A percentile compares a stretch with the other conserved stretches of the same genome.
Evolutionary conservation across 2,329 filamentous ascomycete species (phyloP).

Genomic region (Hirsutella rhossiliensis): DNA sequence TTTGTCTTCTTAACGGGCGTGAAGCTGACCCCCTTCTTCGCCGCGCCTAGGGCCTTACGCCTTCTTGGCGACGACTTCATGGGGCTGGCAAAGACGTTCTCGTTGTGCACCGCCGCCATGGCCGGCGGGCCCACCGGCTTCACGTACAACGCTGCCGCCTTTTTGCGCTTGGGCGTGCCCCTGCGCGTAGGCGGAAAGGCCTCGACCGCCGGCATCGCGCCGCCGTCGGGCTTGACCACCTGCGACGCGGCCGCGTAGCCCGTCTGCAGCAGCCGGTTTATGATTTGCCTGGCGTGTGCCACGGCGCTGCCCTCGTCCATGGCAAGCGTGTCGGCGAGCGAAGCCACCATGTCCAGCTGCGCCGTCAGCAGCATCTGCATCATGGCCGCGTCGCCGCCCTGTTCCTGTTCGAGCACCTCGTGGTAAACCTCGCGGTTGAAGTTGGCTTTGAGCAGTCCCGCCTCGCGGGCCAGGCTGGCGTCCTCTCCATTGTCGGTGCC

Average conservation of each 20-base stretch:
- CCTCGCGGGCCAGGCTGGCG: constrained; percentile 64
- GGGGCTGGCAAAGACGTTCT: constrained; percentile 31
- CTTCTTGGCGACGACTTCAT: constrained; percentile 71
- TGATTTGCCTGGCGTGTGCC: constrained; percentile 61
- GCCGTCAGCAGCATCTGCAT: constrained; percentile 77
- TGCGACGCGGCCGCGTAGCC: constrained; percentile 67
- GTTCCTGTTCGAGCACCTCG: constrained; percentile 75
- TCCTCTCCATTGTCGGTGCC: constrained; percentile 46
- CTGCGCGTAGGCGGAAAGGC: constrained; percentile 57
- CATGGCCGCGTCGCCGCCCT: constrained; percentile 61
- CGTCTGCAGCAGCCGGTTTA: constrained; percentile 65
- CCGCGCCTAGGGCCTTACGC: constrained; percentile 49
- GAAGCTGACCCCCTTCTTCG: constrained; percentile 63
- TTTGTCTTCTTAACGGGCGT: constrained; percentile 68
- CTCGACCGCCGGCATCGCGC: constrained; percentile 47
- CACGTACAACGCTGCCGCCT: constrained; percentile 26
- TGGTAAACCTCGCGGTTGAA: constrained; percentile 70
- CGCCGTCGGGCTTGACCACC: constrained; percentile 84
- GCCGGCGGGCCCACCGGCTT: constrained; percentile 33
- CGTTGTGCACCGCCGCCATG: constrained; percentile 21
- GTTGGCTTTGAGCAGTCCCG: constrained; percentile 72
- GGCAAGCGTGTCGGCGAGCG: constrained; percentile 66
- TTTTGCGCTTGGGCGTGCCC: constrained; percentile 69
- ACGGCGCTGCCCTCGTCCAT: constrained; percentile 81
- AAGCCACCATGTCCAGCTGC: constrained; percentile 83